Base-by-base conservation (phyloP, 2,329 filamentous ascomycete genomes). In the Fusarium sp. region DNA sequence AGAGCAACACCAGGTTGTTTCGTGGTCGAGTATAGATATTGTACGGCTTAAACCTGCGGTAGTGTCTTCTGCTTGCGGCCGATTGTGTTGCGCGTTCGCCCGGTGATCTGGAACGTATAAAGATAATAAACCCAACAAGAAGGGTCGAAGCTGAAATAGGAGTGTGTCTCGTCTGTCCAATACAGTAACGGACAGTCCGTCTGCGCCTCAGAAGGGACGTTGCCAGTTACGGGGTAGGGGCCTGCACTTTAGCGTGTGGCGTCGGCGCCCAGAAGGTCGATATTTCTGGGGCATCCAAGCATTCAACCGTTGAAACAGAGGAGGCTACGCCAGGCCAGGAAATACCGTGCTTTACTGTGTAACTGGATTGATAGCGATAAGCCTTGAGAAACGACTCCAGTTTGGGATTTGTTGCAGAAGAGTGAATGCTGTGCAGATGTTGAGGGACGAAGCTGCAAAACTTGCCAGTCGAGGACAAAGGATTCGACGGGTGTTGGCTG, bases 201-300 rank as follows among this genome's bases (percentile, higher is more conserved):
- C 71, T 75, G 74, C 72, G 73, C 74, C 74, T 73, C 72, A 69
- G 33, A 72, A 71, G 65, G 62, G 69, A 69, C 65, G 71, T 73
- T 73, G 70, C 71, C 46, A 66, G 71, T 63, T 69, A 71, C 37
- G 67, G 67, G 68, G 67, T 66, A 71, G 68, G 69, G 64, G 41
- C 60, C 60, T 62, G 54, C 25, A 39, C 42, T 44, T 49, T 69
- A 72, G 71, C 56, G 68, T 73, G 72, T 73, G 71, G 72, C 72
- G 72, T 44, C 44, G 68, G 68, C 58, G 68, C 69, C 57, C 58
- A 74, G 72, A 72, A 74, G 67, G 52, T 61, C 56, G 58, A 60
- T 66, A 66, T 66, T 73, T 74, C 72, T 74, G 72, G 72, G 64
- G 72, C 68, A 66, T 55, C 39, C 58, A 48, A 73, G 48, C 57